Percentiles rank a stretch among this genome's conserved stretches.
These are phyloP conservation scores for Hericium rajendrae DNA, from an alignment of 768 basidiomycete genomes.

Conservation along the genomic window DNA sequence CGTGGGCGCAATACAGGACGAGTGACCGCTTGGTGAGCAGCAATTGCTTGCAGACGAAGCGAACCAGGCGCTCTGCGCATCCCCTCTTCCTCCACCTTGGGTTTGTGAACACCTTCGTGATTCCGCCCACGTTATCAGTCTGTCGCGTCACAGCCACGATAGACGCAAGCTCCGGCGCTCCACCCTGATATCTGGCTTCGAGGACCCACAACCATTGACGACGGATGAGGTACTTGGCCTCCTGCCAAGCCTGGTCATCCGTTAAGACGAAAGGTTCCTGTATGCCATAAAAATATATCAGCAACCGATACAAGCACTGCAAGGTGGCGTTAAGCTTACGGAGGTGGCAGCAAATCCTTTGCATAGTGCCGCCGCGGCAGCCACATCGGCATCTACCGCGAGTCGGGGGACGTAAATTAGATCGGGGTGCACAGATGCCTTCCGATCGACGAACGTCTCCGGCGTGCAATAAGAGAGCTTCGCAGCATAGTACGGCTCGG, in stretches of 20 bases:
- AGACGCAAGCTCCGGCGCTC: conserved; percentile 38
- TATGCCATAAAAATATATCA: not conserved
- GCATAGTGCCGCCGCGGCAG: conserved; percentile 37
- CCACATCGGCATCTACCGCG: conserved; percentile 28
- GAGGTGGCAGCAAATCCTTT: conserved; percentile 47
- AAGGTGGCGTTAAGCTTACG: conserved; percentile 27
- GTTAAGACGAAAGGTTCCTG: conserved; percentile 51
- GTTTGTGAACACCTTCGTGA: conserved; percentile 66
- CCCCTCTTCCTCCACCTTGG: conserved; percentile 40
- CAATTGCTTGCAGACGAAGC: conserved; percentile 43
- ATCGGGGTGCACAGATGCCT: conserved; percentile 6
- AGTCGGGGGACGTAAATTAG: conserved; percentile 30
- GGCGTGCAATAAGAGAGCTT: conserved; percentile 46
- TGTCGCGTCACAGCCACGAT: conserved; percentile 63
- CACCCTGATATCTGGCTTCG: conserved; percentile 25
- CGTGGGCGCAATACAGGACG: conserved; percentile 57
- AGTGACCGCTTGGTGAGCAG: conserved; percentile 35
- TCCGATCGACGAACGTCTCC: conserved; percentile 21
- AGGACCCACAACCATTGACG: conserved; percentile 53
- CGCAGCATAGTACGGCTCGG: conserved; percentile 52
- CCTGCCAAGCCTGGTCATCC: conserved; percentile 29
- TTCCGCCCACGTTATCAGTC: conserved; percentile 43
- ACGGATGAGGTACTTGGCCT: conserved; percentile 42
- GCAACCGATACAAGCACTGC: too few species aligned
- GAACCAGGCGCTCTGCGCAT: conserved; percentile 54